Evolutionary conservation across 768 basidiomycete species (phyloP).

Genomic region (Serendipita indica): DNA sequence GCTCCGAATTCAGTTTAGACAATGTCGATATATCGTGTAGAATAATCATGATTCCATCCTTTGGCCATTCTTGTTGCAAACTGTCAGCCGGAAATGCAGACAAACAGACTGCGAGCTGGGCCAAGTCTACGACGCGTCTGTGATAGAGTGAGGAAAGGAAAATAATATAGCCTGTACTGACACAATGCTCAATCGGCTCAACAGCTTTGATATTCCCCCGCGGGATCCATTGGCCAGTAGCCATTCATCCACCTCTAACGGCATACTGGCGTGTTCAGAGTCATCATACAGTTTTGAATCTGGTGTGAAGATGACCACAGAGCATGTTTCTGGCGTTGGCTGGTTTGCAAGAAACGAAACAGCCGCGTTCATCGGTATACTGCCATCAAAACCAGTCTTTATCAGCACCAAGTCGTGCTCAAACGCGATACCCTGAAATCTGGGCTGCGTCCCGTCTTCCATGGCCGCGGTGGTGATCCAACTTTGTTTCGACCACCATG

Average conservation of each 20-base stretch:
- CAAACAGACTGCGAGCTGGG: not conserved
- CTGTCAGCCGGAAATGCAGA: not conserved
- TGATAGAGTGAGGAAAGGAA: not conserved
- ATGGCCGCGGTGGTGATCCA: no score
- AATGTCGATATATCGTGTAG: not conserved
- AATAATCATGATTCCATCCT: not conserved
- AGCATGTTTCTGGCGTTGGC: not conserved
- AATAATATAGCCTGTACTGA: not conserved
- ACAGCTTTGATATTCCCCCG: not conserved
- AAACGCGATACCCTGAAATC: no score
- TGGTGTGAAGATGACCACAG: not conserved
- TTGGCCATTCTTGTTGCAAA: not conserved
- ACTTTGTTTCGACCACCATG: no score
- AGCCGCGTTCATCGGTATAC: not conserved
- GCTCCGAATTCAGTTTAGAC: not conserved
- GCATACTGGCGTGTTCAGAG: not conserved
- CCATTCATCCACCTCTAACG: not conserved
- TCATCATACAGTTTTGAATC: not conserved
- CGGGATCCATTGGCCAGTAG: not conserved
- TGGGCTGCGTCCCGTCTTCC: no score
- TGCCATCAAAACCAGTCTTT: not conserved
- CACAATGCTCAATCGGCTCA: not conserved
- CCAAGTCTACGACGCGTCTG: constrained; percentile 4
- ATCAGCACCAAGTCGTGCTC: no score
- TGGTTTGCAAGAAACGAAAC: not conserved